Percentiles rank a stretch among this genome's conserved stretches.
phyloP scores from a whole-genome alignment of 2,329 filamentous ascomycete species.

The Claviceps pazoutovae region DNA sequence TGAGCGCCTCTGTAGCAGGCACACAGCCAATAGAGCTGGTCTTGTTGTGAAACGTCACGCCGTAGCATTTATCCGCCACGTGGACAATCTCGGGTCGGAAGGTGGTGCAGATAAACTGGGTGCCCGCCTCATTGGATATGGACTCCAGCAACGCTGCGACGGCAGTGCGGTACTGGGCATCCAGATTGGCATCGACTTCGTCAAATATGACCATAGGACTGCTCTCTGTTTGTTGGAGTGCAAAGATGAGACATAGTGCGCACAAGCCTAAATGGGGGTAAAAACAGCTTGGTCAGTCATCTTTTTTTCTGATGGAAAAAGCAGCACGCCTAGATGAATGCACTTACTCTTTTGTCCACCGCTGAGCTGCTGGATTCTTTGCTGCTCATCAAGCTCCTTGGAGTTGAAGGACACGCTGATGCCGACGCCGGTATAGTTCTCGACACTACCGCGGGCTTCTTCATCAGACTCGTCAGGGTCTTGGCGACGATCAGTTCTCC shows the following conservation, averaged over 20 bases:
- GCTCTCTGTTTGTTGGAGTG: slow-evolving; percentile 94
- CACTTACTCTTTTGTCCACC: slow-evolving; percentile 90
- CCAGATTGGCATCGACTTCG: slow-evolving; percentile 95
- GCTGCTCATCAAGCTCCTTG: slow-evolving; percentile 87
- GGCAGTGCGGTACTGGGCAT: slow-evolving; percentile 93
- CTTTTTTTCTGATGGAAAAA: too few relatives aligned
- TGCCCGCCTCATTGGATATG: slow-evolving; percentile 53
- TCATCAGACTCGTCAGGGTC: slow-evolving; percentile 50
- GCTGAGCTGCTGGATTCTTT: slow-evolving; percentile 91
- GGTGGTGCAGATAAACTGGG: slow-evolving; percentile 94
- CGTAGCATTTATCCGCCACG: slow-evolving; percentile 95
- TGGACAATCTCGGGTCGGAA: slow-evolving; percentile 94
- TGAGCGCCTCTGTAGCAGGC: slow-evolving; percentile 69
- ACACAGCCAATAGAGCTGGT: slow-evolving; percentile 90
- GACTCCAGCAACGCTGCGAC: slow-evolving; percentile 79
- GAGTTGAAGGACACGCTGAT: slow-evolving; percentile 98
- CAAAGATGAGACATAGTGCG: slow-evolving; percentile 93
- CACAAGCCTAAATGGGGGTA: slow-evolving; percentile 54
- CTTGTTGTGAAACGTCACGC: slow-evolving; percentile 87
- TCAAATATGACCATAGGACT: slow-evolving; percentile 99
- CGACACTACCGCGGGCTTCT: slow-evolving; percentile 58
- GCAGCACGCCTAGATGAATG: too few relatives aligned
- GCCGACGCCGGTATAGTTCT: slow-evolving; percentile 91
- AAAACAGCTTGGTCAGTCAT: too few relatives aligned
- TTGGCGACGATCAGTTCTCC: slow-evolving; percentile 61